These are phyloP conservation scores for Ogataea methanolica DNA, from an alignment of 805 yeast genomes.

Conservation along the genomic window DNA sequence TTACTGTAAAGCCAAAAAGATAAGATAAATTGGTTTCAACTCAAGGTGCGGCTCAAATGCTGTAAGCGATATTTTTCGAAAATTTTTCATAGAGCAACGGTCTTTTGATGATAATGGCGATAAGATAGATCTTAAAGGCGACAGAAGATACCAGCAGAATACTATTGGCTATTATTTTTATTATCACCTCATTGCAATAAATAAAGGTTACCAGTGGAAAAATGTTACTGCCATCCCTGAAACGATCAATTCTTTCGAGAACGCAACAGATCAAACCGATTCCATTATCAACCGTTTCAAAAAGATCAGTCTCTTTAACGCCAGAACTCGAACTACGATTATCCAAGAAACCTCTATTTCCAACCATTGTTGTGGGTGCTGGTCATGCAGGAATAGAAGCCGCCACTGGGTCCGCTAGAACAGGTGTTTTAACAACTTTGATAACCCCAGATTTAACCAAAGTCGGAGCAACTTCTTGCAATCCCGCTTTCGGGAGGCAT, in stretches of 20 bases:
- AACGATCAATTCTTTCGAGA: neutral
- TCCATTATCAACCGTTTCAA: neutral
- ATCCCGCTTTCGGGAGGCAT: conserved; percentile 98
- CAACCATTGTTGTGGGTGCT: conserved; percentile 90
- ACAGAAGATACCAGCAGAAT: too few species aligned
- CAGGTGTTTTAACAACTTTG: conserved; percentile 66
- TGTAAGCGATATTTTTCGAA: too few species aligned
- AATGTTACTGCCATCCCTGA: neutral
- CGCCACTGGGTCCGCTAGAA: conserved; percentile 84
- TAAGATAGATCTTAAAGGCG: too few species aligned
- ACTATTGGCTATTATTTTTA: too few species aligned
- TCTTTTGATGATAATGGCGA: too few species aligned
- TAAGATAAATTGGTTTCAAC: too few species aligned
- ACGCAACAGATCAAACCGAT: neutral
- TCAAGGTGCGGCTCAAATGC: too few species aligned
- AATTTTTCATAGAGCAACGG: too few species aligned
- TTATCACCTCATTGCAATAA: too few species aligned
- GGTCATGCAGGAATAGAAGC: conserved; percentile 99
- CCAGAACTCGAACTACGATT: conserved; percentile 33
- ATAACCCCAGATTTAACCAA: conserved; percentile 72
- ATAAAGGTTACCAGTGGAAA: neutral
- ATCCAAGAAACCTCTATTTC: conserved; percentile 33
- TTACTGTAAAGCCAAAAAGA: too few species aligned
- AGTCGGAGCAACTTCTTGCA: conserved; percentile 94
- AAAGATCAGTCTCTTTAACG: conserved; percentile 23